Conservation (phyloP, 1,139 yeast species). For the Hemisphaericaspora lyxosophila region DNA sequence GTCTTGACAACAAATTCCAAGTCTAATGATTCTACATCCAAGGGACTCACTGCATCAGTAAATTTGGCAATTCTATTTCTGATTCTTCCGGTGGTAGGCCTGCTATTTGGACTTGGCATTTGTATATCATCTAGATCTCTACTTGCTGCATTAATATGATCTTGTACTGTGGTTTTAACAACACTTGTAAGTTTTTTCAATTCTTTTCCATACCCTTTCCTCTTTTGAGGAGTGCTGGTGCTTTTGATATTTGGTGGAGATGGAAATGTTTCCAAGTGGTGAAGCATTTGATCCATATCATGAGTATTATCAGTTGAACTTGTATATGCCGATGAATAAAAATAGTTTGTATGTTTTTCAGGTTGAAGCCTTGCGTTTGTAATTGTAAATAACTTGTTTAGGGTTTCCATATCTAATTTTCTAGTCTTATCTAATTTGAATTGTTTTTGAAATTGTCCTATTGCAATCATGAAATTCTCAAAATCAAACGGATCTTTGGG, state of each 20-base stretch:
- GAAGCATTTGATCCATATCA: slow-evolving; percentile 3
- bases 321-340: slow-evolving; percentile 12
- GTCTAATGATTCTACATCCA: slow-evolving; percentile 47
- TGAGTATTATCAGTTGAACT: slow-evolving; percentile 6
- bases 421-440: slow-evolving; percentile 56
- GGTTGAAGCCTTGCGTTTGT: slow-evolving; percentile 51
- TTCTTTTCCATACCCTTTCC: slow-evolving; percentile 39
- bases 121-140: slow-evolving; percentile 25
- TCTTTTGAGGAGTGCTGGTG: slow-evolving; percentile 20
- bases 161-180: slow-evolving; percentile 75
- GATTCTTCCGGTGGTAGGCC: slow-evolving; percentile 27
- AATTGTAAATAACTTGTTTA: slow-evolving; percentile 56
- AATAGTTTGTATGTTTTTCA: slow-evolving; percentile 20
- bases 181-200: slow-evolving; percentile 63
- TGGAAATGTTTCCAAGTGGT: background rate
- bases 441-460: slow-evolving; percentile 63
- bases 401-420: slow-evolving; percentile 62
- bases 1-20: slow-evolving; percentile 35
- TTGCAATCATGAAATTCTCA: slow-evolving; percentile 57
- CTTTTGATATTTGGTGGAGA: slow-evolving; percentile 3
- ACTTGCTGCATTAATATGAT: slow-evolving; percentile 39
- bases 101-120: slow-evolving; percentile 9
- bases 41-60: slow-evolving; percentile 36
- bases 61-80: slow-evolving; percentile 38
- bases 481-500: slow-evolving; percentile 89